A percentile compares a stretch with the other conserved stretches of the same genome.
Conservation (phyloP, 1,139 yeast genomes). For the Arxiozyma bovina region DNA sequence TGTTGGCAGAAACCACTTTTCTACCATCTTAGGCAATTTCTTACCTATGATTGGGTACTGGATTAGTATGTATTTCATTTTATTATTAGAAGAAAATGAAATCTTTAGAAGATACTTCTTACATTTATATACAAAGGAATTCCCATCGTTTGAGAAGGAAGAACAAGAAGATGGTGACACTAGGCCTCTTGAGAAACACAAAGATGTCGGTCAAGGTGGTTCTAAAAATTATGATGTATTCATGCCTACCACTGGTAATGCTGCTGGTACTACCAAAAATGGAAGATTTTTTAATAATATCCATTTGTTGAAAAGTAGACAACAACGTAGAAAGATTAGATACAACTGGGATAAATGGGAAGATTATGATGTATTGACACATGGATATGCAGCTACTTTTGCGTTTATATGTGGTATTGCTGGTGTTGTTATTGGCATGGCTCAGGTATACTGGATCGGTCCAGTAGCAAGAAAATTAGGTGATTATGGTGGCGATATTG, state of each 20-base stretch:
- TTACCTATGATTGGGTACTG: slow-evolving; percentile 93
- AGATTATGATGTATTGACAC: slow-evolving; percentile 44
- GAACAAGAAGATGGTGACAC: neutral
- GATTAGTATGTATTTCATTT: slow-evolving; percentile 72
- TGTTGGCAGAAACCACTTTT: slow-evolving; percentile 69
- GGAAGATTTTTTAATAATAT: slow-evolving; percentile 8
- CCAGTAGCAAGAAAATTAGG: slow-evolving; percentile 56
- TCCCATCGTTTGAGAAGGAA: slow-evolving; percentile 26
- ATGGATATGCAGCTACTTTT: slow-evolving; percentile 54
- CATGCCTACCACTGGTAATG: neutral
- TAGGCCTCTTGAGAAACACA: neutral
- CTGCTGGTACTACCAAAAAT: neutral
- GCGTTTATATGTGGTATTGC: slow-evolving; percentile 57
- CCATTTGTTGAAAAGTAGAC: slow-evolving; percentile 17
- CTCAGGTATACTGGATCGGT: slow-evolving; percentile 69
- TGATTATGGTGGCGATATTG: slow-evolving; percentile 63
- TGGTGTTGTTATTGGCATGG: slow-evolving; percentile 78
- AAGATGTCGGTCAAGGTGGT: neutral
- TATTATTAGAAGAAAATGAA: slow-evolving; percentile 64
- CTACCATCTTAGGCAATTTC: slow-evolving; percentile 74
- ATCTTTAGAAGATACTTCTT: slow-evolving; percentile 53
- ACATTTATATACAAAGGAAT: slow-evolving; percentile 48
- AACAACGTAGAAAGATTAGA: slow-evolving; percentile 28
- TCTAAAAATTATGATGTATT: neutral
- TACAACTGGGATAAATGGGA: slow-evolving; percentile 67